Evolutionary conservation across 140 eudicot genomes (phyloP), one percentile per base, ranked within the genome.

Genomic region (Senecio squalidus): DNA sequence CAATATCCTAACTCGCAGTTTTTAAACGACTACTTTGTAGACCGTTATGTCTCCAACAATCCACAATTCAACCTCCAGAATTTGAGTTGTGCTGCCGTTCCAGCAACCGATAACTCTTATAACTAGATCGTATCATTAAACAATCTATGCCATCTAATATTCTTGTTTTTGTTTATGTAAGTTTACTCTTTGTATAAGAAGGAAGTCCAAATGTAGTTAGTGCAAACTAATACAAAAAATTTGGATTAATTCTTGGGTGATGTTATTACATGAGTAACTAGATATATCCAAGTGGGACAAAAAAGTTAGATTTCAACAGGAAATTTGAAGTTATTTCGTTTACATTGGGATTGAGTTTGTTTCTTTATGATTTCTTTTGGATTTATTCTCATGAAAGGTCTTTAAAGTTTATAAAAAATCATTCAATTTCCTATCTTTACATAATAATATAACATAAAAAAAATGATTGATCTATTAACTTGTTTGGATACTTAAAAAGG

Each of bases 251-350:
- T n/a, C n/a, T n/a, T n/a, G n/a, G n/a, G n/a, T n/a, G n/a, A n/a
- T n/a, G n/a, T 16, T 44, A 16, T 44, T 4, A 17, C 22, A 44
- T 5, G 50, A 14, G 10, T 28, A 28, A 17, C 60, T 54, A 54
- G 43, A 54, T 18, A 1, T 29, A 29, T 54, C 24, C 43, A n/a
- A 6, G 47, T 39, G 51, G 52, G 65, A 59, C 53, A 39, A 22
- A 29, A 64, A 43, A 71, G 76, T 71, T 79, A 21, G 72, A 71
- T 60, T 45, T 70, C 48, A 74, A 74, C 75, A 46, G 60, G 53
- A 74, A 48, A 27, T 55, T 57, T 43, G 54, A 33, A 38, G 21
- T 55, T 36, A 30, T 14, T 34, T 38, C n/a, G 18, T 29, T 52
- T 51, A 45, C 76, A 29, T 54, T 49, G 65, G 45, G 38, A 52